phyloP scores from a whole-genome alignment of 2,329 filamentous ascomycete species.

The Penicillium polonicum region DNA sequence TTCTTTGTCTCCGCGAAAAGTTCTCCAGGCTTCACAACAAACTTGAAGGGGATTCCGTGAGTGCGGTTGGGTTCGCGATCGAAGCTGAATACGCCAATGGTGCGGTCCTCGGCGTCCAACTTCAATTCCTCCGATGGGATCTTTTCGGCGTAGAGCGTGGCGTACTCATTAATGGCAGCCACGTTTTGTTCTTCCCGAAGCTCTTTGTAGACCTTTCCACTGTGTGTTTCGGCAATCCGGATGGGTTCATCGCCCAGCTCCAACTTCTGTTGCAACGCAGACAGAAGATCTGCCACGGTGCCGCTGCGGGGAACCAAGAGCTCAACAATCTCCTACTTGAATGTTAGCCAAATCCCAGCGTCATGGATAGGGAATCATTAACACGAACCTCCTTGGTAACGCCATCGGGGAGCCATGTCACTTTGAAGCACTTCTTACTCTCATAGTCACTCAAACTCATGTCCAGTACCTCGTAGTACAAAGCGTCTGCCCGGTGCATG shows the following conservation, averaged over 20 bases:
- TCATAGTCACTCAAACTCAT: constrained; percentile 92
- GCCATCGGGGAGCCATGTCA: constrained; percentile 84
- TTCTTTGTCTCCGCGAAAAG: constrained; percentile 89
- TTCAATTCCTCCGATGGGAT: constrained; percentile 68
- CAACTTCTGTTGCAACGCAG: constrained; percentile 74
- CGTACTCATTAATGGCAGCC: constrained; percentile 82
- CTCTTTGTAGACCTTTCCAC: constrained; percentile 79
- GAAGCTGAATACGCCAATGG: constrained; percentile 85
- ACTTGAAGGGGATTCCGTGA: constrained; percentile 89
- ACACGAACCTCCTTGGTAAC: constrained; percentile 77
- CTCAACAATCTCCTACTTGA: constrained; percentile 67
- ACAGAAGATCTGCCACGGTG: constrained; percentile 73
- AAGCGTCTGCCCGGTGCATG: constrained; percentile 67
- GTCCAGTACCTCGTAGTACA: constrained; percentile 92
- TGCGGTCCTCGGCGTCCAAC: constrained; percentile 63
- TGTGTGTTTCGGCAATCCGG: constrained; percentile 77
- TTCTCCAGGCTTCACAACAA: constrained; percentile 80
- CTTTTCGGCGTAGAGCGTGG: constrained; percentile 75
- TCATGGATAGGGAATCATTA: background rate
- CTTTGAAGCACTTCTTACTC: constrained; percentile 81
- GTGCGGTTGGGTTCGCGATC: constrained; percentile 81
- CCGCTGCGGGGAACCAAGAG: constrained; percentile 86
- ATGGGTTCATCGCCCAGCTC: constrained; percentile 74
- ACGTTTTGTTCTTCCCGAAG: constrained; percentile 69
- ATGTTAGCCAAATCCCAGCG: constrained; percentile 17